Evolutionary conservation across 768 basidiomycete genomes (phyloP), one percentile per base, ranked within the genome.

Genomic region (Lentinula aciculospora): DNA sequence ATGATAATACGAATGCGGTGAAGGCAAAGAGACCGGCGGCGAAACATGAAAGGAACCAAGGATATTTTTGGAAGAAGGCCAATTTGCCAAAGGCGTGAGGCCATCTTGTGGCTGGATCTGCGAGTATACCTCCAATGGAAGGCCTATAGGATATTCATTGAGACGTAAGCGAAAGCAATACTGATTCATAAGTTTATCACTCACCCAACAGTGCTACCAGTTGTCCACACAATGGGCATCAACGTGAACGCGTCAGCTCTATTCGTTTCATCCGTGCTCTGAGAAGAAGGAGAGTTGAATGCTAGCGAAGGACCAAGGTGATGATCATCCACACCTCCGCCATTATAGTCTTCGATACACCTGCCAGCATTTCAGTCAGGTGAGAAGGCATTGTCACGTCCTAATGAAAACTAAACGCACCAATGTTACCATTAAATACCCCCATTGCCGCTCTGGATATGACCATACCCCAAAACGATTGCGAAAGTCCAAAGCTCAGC

Each of bases 1-100:
- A 58, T 2, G 63, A 64, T 1, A 66, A n/a, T 1, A 66, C 1
- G 51, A 71, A 66, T 10, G 64, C 60, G 23, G 61, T 17, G 12
- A 68, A 45, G 9, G 69, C 49, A n/a, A 69, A 60, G 1, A 54
- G 6, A 0, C 67, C 70, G 2, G 72, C 65, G 4, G 66, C 63
- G 9, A 63, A 53, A 62, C 74, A 75, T 28, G 73, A 71, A 29
- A 74, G 66, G 37, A 75, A 69, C 59, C 73, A 76, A 3, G 74
- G 72, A 62, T 74, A 63, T 1, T 63, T 53, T 10, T 54, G 46
- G 34, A 71, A 67, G 50, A 73, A 65, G 7, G 47, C 12, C 15
- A 66, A 51, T 13, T 48, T 51, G 10, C 66, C 67, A 46, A 71
- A 69, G 9, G 61, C 58, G 7, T 53, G 39, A 1, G 71, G 71